phyloP scores from a whole-genome alignment of 73 alveolate species.

The Symbiodinium pilosum region DNA sequence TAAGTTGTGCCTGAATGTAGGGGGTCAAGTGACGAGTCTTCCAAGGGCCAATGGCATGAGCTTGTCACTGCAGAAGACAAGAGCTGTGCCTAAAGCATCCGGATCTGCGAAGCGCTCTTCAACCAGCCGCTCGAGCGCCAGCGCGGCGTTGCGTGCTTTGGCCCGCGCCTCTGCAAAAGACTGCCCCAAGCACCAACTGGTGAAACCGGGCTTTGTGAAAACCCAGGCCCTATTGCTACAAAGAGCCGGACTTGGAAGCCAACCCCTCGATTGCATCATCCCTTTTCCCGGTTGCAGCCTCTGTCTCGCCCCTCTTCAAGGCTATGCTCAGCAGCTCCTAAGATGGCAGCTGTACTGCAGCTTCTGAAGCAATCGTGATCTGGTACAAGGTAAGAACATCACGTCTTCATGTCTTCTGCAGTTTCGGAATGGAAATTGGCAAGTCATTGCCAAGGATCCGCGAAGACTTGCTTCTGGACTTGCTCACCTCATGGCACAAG shows the following conservation, averaged over 20 bases:
- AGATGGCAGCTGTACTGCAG: neutral
- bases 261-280: neutral
- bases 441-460: conserved; percentile 21
- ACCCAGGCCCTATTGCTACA: too few species aligned
- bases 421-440: too few species aligned
- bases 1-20: conserved; percentile 39
- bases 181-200: too few species aligned
- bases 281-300: neutral
- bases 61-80: neutral
- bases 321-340: conserved; percentile 69
- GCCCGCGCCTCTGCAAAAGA: conserved; percentile 59
- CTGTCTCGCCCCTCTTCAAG: conserved; percentile 30
- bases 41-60: neutral
- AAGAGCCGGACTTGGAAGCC: neutral
- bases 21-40: neutral
- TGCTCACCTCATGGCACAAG: conserved; percentile 69
- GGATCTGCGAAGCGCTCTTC: conserved; percentile 91
- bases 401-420: too few species aligned
- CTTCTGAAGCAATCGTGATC: too few species aligned
- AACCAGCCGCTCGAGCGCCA: conserved; percentile 73
- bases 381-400: too few species aligned
- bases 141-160: conserved; percentile 91
- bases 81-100: conserved; percentile 72
- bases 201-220: too few species aligned
- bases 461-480: conserved; percentile 91